Base-by-base conservation (phyloP, 306 rosid genomes). In the cucumber (Cucumis sativus) region DNA sequence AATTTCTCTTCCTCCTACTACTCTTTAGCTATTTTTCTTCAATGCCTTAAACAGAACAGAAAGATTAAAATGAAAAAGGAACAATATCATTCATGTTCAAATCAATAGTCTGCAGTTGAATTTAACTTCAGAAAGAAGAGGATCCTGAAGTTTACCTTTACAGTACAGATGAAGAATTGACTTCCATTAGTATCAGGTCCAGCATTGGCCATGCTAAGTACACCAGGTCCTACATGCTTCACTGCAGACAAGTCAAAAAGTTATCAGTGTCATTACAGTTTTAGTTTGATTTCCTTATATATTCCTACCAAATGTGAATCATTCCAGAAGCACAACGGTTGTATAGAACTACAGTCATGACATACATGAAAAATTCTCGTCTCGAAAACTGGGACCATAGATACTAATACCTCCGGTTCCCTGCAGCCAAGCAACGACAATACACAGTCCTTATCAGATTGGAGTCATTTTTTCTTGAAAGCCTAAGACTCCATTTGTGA, bases 121-220 rank as follows among this genome's bases (percentile, higher is more conserved):
- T 16, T 51, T 5, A 41, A 20, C n/a, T 43, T 4, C 28, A 60
- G 61, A 41, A 39, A 39, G 30, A 60, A 47, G 23, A 80, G 47
- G 70, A 43, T 23, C 64, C 61, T 33, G 76, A 65, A 77, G 70
- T 76, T 57, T 78, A 93, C 97, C 97, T 90, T 90, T 55, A 89
- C 88, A 1, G 97, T 91, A 84, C 91, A 94, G 75, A 94, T 88
- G 82, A 94, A 91, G 83, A 94, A 94, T 80, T 94, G 96, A 84
- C 97, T 94, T 13, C 97, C 96, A 78, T 94, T 94, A 56, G 94
- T 91, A 79, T 88, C 78, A 79, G 96, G 94, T 67, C 98, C 98
- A 0, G 97, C 97, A 82, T 91, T 94, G 23, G 97, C 98, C 98
- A 94, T 94, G 88, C 98, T 94, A 89, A 94, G 80, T 81, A 91